These are phyloP conservation scores for Trichoderma erinaceum DNA, from an alignment of 495 filamentous ascomycete species.

Conservation along the genomic window DNA sequence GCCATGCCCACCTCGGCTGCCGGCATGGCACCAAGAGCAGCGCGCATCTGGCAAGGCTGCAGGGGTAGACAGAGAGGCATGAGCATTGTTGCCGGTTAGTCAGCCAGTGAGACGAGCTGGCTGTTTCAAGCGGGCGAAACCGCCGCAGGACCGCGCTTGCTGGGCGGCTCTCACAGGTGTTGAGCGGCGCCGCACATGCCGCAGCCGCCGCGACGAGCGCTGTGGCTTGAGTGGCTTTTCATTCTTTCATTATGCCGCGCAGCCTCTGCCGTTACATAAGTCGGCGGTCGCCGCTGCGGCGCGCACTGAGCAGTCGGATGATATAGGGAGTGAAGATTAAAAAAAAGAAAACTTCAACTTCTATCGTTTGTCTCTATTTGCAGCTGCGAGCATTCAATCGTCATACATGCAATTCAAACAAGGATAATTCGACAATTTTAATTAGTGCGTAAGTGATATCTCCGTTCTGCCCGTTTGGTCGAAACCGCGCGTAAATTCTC, in stretches of 20 bases:
- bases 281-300: background rate
- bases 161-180: background rate
- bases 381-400: background rate
- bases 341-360: background rate
- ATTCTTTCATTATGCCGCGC: background rate
- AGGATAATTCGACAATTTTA: background rate
- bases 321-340: background rate
- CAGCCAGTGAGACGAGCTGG: background rate
- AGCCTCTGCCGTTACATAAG: background rate
- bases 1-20: background rate
- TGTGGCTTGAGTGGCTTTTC: background rate
- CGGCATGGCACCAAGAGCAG: background rate
- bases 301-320: background rate
- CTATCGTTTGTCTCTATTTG: background rate
- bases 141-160: slow-evolving; percentile 8
- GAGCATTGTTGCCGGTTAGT: background rate
- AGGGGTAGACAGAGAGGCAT: background rate
- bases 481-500: background rate
- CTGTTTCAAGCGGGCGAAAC: background rate
- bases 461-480: background rate
- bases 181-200: background rate
- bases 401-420: background rate
- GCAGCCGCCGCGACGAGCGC: background rate
- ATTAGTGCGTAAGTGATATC: background rate
- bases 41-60: background rate